Percentiles rank a stretch among this genome's conserved stretches.
phyloP scores from a whole-genome alignment of 345 rosid species.

The Heritiera littoralis region DNA sequence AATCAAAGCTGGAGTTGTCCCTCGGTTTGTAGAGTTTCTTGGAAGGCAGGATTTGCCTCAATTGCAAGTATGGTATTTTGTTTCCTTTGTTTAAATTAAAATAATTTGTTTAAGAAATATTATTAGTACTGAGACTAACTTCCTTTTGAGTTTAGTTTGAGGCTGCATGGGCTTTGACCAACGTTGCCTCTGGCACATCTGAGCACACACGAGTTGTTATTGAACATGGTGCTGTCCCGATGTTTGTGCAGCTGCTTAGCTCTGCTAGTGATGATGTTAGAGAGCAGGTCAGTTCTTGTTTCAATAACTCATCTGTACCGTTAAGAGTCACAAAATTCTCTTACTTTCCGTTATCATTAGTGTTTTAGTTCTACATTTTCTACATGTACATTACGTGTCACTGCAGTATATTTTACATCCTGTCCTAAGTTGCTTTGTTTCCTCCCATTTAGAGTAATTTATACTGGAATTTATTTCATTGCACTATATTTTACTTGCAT shows the following conservation, averaged over 20 bases:
- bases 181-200: conserved; percentile 87
- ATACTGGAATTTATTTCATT: background rate
- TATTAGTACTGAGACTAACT: conserved; percentile 20
- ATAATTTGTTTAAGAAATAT: background rate
- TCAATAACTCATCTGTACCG: conserved; percentile 20
- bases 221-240: conserved; percentile 78
- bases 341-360: conserved; percentile 9
- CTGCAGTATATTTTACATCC: no score
- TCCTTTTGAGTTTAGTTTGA: conserved; percentile 57
- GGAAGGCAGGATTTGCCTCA: conserved; percentile 73
- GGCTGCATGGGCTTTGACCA: conserved; percentile 94
- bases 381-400: background rate
- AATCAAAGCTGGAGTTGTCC: conserved; percentile 72
- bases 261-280: conserved; percentile 84
- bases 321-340: background rate
- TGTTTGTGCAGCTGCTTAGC: conserved; percentile 78
- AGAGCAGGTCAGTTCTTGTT: conserved; percentile 63
- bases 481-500: background rate
- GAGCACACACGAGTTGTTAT: conserved; percentile 83
- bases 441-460: background rate
- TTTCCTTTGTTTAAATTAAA: conserved; percentile 16
- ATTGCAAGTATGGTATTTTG: conserved; percentile 51
- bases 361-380: background rate
- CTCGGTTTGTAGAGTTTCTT: conserved; percentile 77
- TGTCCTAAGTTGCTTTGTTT: background rate